Percentiles rank a stretch among this genome's conserved stretches.
Conservation (phyloP, 495 filamentous ascomycete species). For the Terfezia boudieri region DNA sequence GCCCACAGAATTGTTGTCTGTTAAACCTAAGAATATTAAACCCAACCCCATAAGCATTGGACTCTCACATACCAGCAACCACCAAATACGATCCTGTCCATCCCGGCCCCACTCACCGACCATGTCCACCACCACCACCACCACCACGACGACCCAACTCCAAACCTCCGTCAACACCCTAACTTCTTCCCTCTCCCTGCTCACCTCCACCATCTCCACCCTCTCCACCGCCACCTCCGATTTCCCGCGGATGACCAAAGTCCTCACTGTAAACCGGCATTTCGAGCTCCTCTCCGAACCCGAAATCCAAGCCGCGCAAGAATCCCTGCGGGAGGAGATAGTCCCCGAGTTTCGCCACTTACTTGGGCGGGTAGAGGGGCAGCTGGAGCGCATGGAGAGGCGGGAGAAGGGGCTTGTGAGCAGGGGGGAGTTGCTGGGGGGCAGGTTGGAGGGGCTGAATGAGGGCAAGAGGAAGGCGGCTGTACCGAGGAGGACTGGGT, state of each 20-base stretch:
- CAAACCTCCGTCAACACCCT: slow-evolving; percentile 41
- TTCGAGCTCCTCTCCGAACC: slow-evolving; percentile 58
- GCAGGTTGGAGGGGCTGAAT: slow-evolving; percentile 26
- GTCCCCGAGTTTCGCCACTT: slow-evolving; percentile 48
- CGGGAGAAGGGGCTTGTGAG: slow-evolving; percentile 48
- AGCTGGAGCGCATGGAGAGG: slow-evolving; percentile 52
- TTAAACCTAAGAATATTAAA: too few relatives aligned
- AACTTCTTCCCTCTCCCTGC: slow-evolving; percentile 43
- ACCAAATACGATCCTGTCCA: too few relatives aligned
- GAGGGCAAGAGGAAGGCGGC: slow-evolving; percentile 9
- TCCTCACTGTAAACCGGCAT: slow-evolving; percentile 42
- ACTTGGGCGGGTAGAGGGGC: slow-evolving; percentile 37
- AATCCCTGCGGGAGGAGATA: slow-evolving; percentile 46
- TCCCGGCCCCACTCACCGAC: neutral
- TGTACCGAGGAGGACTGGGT: slow-evolving; percentile 15
- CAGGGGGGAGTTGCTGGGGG: slow-evolving; percentile 47
- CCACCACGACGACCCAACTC: neutral
- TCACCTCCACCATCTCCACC: slow-evolving; percentile 49
- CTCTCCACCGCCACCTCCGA: slow-evolving; percentile 50
- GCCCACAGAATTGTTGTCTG: too few relatives aligned
- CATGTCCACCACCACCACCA: neutral
- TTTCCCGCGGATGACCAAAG: slow-evolving; percentile 49
- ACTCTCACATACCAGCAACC: too few relatives aligned
- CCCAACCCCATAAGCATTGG: too few relatives aligned
- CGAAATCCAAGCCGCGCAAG: slow-evolving; percentile 44